Evolutionary conservation across 2,329 filamentous ascomycete species (phyloP), one percentile per base, ranked within the genome.

Genomic region (Nothophaeocryptopus gaeumannii): DNA sequence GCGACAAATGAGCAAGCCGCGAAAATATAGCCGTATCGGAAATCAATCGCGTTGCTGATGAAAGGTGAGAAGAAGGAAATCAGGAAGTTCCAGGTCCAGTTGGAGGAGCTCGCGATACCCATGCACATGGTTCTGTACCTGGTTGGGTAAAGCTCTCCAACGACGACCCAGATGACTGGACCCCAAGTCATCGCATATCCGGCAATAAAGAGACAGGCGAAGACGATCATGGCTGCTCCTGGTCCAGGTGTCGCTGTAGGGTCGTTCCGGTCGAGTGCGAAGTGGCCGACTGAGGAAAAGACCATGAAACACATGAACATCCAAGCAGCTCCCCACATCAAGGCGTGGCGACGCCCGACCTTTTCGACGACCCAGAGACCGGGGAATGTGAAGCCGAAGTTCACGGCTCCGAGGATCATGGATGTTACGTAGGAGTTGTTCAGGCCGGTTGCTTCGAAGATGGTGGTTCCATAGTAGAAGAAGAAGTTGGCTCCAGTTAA

Each of bases 21-120:
- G 67, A 90, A 90, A 29, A 91, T 82, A 56, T 89, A 88, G 2
- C 87, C 87, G 61, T 88, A 88, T 1, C 77, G 77, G 68, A 85
- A 90, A 58, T 85, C 80, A 47, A 90, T 90, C 3, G 79, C 79
- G 0, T 75, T 72, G 0, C 83, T 86, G 64, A 91, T 90, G 69
- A 89, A 90, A 0, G 87, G 85, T 0, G 88, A 89, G 73, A 89
- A 89, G 74, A 91, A 91, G 2, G 51, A 55, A 42, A 69, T 63
- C 8, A 69, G 53, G 54, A 67, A 70, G 43, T 67, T 68, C 61
- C 60, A 53, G 41, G 32, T 36, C 83, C 83, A 85, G 67, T 85
- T 85, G 58, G 76, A 78, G 0, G 80, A 76, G 0, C 82, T 85
- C 0, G 80, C 76, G 2, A 84, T 65, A 2, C 79, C 80, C 63